Evolutionary conservation across 805 yeast species (phyloP), one percentile per base, ranked within the genome.

Genomic region (Yamadazyma endophytica): DNA sequence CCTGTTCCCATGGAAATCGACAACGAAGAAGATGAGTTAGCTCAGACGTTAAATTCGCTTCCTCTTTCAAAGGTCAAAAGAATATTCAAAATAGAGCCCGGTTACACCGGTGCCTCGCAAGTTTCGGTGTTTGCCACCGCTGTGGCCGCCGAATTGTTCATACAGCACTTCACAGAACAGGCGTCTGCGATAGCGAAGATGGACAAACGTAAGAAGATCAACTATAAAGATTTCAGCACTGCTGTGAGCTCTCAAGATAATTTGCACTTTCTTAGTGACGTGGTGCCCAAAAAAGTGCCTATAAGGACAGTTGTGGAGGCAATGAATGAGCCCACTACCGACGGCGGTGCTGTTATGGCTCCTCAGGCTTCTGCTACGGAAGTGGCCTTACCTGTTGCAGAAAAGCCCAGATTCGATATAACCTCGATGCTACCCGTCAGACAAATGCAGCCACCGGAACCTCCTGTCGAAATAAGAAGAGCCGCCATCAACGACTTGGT

Each of bases 41-140:
- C 24, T 5, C 34, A 27, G 9, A 34, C 26, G n/a, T 31, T 25
- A 5, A 39, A 66, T 6, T 51, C 63, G 3, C 54, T 84, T 16
- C 95, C 92, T 5, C 57, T 82, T 24, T 64, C 85, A 2, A 74
- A 83, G 41, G 76, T 84, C 42, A 82, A 81, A 47, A 70, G 79
- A 43, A 79, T 84, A 32, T 71, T 84, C 51, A 82, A 81, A 46
- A 70, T 80, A 50, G 94, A 84, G 50, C 85, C 87, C 11, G 88
- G 79, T 22, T 81, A 80, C 43, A 56, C 68, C 5, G 73, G 79
- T 2, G 77, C 85, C 2, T 75, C 87, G 2, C 80, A 75, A 35
- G 64, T 78, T 17, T 86, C 90, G 0, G 84, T 80, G n/a, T 79
- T 75, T 50, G 72, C 86, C 11, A 65, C 84, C 5, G 86, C 85